Percentiles rank a stretch among this genome's conserved stretches.
phyloP scores from a whole-genome alignment of 2,329 filamentous ascomycete species.

The Penicillium sp. region DNA sequence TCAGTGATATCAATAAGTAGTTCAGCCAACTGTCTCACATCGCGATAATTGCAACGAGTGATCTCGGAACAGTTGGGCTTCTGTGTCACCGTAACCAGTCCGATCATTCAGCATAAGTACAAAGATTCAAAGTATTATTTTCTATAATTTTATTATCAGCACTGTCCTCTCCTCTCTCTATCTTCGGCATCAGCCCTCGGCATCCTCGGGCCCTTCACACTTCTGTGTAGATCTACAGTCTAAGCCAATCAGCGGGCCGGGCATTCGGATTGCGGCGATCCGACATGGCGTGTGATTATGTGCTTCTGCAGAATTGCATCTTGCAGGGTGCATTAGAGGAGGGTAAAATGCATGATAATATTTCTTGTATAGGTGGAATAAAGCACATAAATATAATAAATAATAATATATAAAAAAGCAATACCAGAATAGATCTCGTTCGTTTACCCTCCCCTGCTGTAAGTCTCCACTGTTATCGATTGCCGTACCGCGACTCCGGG shows the following conservation, averaged over 20 bases:
- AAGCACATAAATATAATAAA: background rate
- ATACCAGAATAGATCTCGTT: no score
- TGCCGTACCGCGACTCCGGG: slow-evolving; percentile 22
- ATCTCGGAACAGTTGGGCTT: background rate
- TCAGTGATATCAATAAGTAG: no score
- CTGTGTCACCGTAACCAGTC: background rate
- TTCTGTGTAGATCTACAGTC: background rate
- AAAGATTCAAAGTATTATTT: no score
- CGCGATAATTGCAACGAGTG: background rate
- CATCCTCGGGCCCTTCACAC: background rate
- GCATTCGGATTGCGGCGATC: slow-evolving; percentile 25
- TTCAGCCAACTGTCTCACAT: background rate
- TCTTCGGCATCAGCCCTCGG: background rate
- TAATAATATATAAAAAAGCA: no score
- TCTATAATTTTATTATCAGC: no score
- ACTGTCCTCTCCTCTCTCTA: no score
- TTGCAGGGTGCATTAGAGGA: no score
- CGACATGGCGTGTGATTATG: slow-evolving; percentile 27
- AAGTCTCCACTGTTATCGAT: no score
- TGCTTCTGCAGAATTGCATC: no score
- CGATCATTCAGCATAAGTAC: background rate
- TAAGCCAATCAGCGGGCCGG: slow-evolving; percentile 14
- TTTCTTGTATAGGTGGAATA: background rate
- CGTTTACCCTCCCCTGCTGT: no score
- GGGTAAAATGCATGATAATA: no score